Conservation (phyloP, 2,329 filamentous ascomycete genomes). For the Thyridium curvatum region DNA sequence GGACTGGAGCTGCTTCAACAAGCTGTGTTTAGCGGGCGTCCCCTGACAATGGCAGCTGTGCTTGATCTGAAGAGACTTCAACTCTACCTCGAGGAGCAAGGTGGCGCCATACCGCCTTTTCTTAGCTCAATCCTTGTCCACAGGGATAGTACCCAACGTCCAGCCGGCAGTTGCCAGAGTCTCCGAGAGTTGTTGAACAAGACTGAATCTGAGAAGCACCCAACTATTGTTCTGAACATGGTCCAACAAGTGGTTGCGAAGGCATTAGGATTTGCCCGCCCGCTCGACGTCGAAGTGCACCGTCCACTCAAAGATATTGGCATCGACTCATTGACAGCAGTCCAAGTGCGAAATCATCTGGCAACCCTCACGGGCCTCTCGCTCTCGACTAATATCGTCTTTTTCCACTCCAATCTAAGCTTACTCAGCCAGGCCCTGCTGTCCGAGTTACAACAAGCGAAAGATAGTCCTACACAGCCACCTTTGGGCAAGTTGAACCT, state of each 20-base stretch:
- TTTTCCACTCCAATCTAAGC: constrained; percentile 13
- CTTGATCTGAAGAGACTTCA: constrained; percentile 16
- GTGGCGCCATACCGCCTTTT: constrained; percentile 10
- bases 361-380: constrained; percentile 13
- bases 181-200: constrained; percentile 10
- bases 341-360: constrained; percentile 17
- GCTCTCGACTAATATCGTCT: constrained; percentile 14
- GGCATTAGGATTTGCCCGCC: constrained; percentile 12
- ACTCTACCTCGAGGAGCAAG: constrained; percentile 12
- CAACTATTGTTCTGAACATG: constrained; percentile 13
- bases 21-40: constrained; percentile 10
- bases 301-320: constrained; percentile 16
- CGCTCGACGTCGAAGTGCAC: constrained; percentile 14
- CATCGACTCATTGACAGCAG: constrained; percentile 19
- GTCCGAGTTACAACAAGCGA: constrained; percentile 6
- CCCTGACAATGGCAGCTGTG: constrained; percentile 15
- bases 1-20: constrained; percentile 13
- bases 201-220: constrained; percentile 11
- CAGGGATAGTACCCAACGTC: background rate
- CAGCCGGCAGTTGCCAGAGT: constrained; percentile 3
- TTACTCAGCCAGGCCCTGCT: constrained; percentile 12
- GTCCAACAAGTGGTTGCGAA: constrained; percentile 16
- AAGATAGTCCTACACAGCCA: too few species aligned
- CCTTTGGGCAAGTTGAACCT: constrained; percentile 9
- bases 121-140: constrained; percentile 11